Percentiles rank a stretch among this genome's conserved stretches.
phyloP scores from a whole-genome alignment of 148 eudicot genomes.

The Nyssa sinensis region DNA sequence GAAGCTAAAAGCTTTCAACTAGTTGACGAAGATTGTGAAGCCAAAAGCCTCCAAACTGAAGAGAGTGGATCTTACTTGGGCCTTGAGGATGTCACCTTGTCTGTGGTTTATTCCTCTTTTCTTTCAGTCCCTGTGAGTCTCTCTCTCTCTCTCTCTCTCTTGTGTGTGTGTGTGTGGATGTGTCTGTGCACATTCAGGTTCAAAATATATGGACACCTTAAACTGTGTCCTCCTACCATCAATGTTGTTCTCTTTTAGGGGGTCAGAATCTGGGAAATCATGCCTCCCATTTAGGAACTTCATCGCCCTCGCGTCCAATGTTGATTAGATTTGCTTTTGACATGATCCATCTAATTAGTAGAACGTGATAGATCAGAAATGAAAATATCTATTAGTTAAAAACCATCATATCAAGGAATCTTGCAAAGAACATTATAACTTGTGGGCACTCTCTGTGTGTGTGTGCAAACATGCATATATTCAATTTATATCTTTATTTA shows the following conservation, averaged over 20 bases:
- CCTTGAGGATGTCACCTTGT: slow-evolving; percentile 71
- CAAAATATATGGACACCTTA: background rate
- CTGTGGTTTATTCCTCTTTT: slow-evolving; percentile 63
- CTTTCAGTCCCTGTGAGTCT: slow-evolving; percentile 75
- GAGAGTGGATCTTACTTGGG: slow-evolving; percentile 79
- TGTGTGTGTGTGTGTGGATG: background rate
- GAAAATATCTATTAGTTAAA: background rate
- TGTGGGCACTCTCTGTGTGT: background rate
- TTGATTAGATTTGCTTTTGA: background rate
- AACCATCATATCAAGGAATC: background rate
- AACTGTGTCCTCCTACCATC: background rate
- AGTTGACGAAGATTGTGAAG: slow-evolving; percentile 76
- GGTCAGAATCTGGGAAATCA: background rate
- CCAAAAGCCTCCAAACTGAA: slow-evolving; percentile 57
- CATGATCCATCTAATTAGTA: background rate
- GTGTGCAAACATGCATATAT: background rate
- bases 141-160: slow-evolving; percentile 16
- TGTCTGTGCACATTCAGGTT: background rate
- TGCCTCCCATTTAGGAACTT: background rate
- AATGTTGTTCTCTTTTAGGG: background rate
- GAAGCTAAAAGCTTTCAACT: slow-evolving; percentile 31
- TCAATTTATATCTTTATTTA: background rate
- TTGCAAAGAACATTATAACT: background rate
- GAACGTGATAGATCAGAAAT: slow-evolving; percentile 1
- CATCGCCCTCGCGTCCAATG: background rate